Base-by-base conservation (phyloP, 306 rosid species). In the Cyclanthera cordifolia region DNA sequence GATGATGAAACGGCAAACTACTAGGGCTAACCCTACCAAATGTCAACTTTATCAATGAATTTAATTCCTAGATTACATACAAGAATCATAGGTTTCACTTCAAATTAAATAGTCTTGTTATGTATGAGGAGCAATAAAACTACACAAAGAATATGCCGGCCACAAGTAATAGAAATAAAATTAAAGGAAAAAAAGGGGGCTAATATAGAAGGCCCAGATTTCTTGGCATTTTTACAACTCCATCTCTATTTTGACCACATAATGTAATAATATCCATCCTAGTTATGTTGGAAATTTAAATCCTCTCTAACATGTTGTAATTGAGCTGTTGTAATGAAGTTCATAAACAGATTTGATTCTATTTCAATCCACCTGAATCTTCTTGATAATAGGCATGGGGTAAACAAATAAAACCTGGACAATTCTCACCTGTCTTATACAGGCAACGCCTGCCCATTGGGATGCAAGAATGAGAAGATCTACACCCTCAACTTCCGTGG, bases 361-460 rank as follows among this genome's bases (percentile, higher is more conserved):
- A 24, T 45, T 45, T 23, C 16, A 20, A 24, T 45, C 37, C 24
- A 66, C 15, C 39, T 43, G 27, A 13, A 66, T n/a, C 50, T 41
- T 39, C 53, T 66, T 13, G 39, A 45, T 46, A 23, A 45, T 24
- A 55, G 39, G 54, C 21, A 25, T n/a, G 28, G 57, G 39, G 12
- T 10, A 45, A 47, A 45, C 19, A 37, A 27, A 47, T 3, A 53
- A 64, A 43, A 12, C 30, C 20, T 7, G 65, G 23, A 64, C 41
- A 58, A 52, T 63, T 27, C 83, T 86, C 79, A 89, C 98, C 95
- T 89, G 91, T 56, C 89, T 87, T 70, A 78, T 83, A 75, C 73
- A 79, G 37, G 88, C 88, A 76, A 81, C 75, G 66, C 98, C 98
- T 2, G 98, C 95, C 98, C 98, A 93, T 68, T 84, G 90, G 53